Base-by-base conservation (phyloP, 257 asterid species). In the Henckelia pumila region DNA sequence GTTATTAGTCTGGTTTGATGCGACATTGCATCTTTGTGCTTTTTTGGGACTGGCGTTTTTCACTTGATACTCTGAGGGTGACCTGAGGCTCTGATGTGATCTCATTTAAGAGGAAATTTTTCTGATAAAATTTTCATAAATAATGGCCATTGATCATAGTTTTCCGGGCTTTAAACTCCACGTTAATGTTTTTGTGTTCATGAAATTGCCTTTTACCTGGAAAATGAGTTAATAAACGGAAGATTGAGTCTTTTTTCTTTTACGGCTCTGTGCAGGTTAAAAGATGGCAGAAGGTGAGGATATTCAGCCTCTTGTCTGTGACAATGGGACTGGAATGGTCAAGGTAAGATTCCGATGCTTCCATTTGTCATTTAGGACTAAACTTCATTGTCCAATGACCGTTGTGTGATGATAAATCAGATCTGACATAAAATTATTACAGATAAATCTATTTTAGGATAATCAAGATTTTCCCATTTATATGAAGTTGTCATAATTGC, bases 271-370 rank as follows among this genome's bases (percentile, higher is more conserved):
- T 21, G 53, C 28, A 19, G 55, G 55, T 65, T 65, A 65, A 28
- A 40, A 67, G 55, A 74, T 59, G 85, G 83, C 81, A 28, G 85
- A 81, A 25, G 75, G 80, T 26, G 85, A 81, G 72, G 83, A 81
- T 47, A 81, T 81, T 67, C 85, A 81, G 40, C 85, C 85, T 47
- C 83, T 81, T 22, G 85, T 81, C 19, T 77, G 85, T 53, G 85
- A 77, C 80, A 80, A 80, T 74, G 85, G 85, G 22, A 80, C 85
- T 9, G 85, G 82, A 77, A 80, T 80, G 82, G 82, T 80, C 64
- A 80, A 76, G 84, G 84, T 80, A 74, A 63, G 32, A 57, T 19
- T 57, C 61, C n/a, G 11, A 20, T 61, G 24, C 29, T n/a, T 32
- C 13, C 26, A 61, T 29, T 32, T n/a, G 35, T 59, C 16, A 33